These are phyloP conservation scores for Xylariomycetidae sp. DNA, from an alignment of 2,329 filamentous ascomycete species.

Conservation along the genomic window DNA sequence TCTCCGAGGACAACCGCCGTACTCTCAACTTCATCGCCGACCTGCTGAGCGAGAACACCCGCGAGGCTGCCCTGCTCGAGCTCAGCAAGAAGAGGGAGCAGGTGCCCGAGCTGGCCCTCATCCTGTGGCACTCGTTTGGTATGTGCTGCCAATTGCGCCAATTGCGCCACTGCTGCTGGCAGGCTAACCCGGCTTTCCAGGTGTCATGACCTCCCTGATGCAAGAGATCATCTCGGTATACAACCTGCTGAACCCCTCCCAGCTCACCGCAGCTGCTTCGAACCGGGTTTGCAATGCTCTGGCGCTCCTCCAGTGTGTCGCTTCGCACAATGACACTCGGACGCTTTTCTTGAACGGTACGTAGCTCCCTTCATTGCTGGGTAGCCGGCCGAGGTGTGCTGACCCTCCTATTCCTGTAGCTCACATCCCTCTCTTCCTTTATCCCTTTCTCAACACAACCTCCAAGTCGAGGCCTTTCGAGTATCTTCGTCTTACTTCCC, in stretches of 20 bases:
- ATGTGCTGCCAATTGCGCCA: constrained; percentile 29
- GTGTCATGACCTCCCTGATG: constrained; percentile 94
- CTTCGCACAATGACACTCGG: constrained; percentile 93
- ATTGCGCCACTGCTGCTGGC: neutral
- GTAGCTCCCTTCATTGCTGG: neutral
- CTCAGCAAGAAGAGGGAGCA: constrained; percentile 98
- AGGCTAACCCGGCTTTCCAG: constrained; percentile 38
- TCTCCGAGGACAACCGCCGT: constrained; percentile 85
- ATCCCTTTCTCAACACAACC: constrained; percentile 97
- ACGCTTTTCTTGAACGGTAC: constrained; percentile 88
- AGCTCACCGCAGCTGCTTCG: constrained; percentile 93
- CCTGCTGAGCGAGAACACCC: constrained; percentile 76
- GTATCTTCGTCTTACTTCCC: constrained; percentile 89
- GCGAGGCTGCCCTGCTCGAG: constrained; percentile 88
- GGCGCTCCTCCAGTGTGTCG: constrained; percentile 91
- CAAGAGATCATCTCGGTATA: constrained; percentile 99
- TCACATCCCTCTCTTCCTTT: constrained; percentile 95
- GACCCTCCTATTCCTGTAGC: constrained; percentile 47
- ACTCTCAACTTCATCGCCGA: constrained; percentile 93
- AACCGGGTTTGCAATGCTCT: constrained; percentile 97
- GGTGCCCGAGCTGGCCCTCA: constrained; percentile 90
- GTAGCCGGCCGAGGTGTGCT: neutral
- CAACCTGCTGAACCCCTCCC: constrained; percentile 89
- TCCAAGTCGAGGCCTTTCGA: constrained; percentile 97
- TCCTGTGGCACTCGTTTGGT: constrained; percentile 99